Conservation (phyloP, 345 rosid species). For the Gossypium raimondii region DNA sequence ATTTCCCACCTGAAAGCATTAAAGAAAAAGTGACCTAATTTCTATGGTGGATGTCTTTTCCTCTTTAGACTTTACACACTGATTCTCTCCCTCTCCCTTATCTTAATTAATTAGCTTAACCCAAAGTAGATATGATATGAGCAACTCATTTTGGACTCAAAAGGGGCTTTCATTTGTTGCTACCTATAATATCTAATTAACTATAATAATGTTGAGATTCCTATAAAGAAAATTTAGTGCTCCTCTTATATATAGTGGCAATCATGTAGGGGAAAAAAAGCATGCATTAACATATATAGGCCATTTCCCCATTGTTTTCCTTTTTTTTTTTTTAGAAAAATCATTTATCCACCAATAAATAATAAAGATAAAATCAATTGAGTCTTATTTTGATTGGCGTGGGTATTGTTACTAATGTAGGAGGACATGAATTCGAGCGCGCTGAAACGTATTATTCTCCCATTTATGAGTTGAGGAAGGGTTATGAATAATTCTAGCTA, state of each 20-base stretch:
- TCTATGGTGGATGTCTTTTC: not conserved
- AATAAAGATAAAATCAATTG: not conserved
- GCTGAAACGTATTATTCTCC: too few species aligned
- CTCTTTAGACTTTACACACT: not conserved
- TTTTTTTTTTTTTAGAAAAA: not conserved
- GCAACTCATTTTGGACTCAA: not conserved
- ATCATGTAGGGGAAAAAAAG: not conserved
- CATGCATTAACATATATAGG: not conserved
- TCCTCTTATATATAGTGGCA: not conserved
- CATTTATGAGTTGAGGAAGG: too few species aligned
- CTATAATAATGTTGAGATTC: not conserved
- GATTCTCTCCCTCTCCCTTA: not conserved
- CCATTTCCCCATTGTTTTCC: not conserved
- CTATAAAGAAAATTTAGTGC: not conserved
- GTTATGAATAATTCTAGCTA: rapidly evolving
- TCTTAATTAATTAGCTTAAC: not conserved
- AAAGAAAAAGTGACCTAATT: conserved; percentile 16
- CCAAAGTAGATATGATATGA: not conserved
- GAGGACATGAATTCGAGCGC: too few species aligned
- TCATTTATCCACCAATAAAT: not conserved
- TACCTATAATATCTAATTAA: not conserved
- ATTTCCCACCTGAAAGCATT: conserved; percentile 14
- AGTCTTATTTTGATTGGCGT: too few species aligned
- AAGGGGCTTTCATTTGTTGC: not conserved
- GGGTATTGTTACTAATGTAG: too few species aligned